Conservation (phyloP, 805 yeast species). For the Isabelozyma gotoi region DNA sequence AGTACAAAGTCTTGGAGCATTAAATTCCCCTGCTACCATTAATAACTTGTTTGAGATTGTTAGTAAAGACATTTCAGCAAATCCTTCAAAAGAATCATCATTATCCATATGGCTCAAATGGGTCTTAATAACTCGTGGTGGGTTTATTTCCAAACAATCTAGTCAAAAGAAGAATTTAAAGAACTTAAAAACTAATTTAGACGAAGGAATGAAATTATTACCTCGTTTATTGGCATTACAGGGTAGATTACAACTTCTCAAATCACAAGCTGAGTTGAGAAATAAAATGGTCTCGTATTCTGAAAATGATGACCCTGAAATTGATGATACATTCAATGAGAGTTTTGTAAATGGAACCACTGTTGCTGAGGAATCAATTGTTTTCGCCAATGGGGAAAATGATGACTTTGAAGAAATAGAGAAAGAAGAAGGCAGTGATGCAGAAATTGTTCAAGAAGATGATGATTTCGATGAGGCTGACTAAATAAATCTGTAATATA, state of each 20-base stretch:
- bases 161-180: conserved; percentile 57
- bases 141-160: conserved; percentile 53
- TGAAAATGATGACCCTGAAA: conserved; percentile 17
- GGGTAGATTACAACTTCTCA: conserved; percentile 78
- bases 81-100: conserved; percentile 24
- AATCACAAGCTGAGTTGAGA: conserved; percentile 74
- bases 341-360: conserved; percentile 17
- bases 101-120: conserved; percentile 75
- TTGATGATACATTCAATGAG: conserved; percentile 15
- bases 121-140: conserved; percentile 69
- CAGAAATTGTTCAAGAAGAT: conserved; percentile 35
- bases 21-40: conserved; percentile 27
- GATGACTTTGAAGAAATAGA: conserved; percentile 28
- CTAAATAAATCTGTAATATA: conserved; percentile 5
- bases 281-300: conserved; percentile 11
- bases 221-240: conserved; percentile 76
- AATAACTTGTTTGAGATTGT: conserved; percentile 26
- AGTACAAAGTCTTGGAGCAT: conserved; percentile 34
- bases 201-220: conserved; percentile 54
- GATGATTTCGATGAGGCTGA: conserved; percentile 31
- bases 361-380: conserved; percentile 27
- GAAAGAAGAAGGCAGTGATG: conserved; percentile 35
- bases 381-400: conserved; percentile 42
- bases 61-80: conserved; percentile 23
- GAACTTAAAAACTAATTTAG: conserved; percentile 55